phyloP scores from a whole-genome alignment of 1,284 basidiomycete species.

The Sanghuangporus sanghuang region DNA sequence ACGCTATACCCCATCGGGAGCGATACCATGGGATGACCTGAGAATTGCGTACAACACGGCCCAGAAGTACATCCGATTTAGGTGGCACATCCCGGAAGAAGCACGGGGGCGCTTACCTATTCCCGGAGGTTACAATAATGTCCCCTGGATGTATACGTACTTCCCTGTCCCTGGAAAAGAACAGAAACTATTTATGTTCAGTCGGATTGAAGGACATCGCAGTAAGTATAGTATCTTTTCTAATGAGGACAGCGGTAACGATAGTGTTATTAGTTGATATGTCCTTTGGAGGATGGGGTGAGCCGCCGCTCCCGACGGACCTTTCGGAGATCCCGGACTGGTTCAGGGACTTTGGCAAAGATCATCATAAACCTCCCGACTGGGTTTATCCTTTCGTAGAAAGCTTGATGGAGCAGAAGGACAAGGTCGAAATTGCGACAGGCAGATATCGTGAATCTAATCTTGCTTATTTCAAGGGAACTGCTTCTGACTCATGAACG shows the following conservation, averaged over 20 bases:
- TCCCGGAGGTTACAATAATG: constrained; percentile 10
- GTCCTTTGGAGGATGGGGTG: constrained; percentile 1
- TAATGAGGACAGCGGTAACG: neutral
- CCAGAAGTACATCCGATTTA: neutral
- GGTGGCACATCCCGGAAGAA: constrained; percentile 13
- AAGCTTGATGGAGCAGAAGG: neutral
- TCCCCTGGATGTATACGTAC: constrained; percentile 10
- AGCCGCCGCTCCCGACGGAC: constrained; percentile 4
- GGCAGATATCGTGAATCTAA: constrained; percentile 2
- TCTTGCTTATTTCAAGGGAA: neutral
- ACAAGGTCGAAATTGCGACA: neutral
- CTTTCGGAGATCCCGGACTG: constrained; percentile 10
- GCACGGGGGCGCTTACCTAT: constrained; percentile 9
- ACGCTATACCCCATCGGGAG: neutral
- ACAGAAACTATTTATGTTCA: constrained; percentile 1
- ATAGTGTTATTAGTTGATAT: neutral
- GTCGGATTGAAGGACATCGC: constrained; percentile 13
- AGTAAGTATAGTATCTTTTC: constrained; percentile 5
- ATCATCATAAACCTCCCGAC: neutral
- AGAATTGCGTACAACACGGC: constrained; percentile 12
- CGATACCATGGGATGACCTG: constrained; percentile 7
- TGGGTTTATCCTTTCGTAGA: constrained; percentile 3
- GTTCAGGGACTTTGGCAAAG: neutral
- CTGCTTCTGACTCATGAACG: neutral
- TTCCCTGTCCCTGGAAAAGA: constrained; percentile 13